Evolutionary conservation across 257 asterid species (phyloP), one percentile per base, ranked within the genome.

Genomic region (Petrea volubilis): DNA sequence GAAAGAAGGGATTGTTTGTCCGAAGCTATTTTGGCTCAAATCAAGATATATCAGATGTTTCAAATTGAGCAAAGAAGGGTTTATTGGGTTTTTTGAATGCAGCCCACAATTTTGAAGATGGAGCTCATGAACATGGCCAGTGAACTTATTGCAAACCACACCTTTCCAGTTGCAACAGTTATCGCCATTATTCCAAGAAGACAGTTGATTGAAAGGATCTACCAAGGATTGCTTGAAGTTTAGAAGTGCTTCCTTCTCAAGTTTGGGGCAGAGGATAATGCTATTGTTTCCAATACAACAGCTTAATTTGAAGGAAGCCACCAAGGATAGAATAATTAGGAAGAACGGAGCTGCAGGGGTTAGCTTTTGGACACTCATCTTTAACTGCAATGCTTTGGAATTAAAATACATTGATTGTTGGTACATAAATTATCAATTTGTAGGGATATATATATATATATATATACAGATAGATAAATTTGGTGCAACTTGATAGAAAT

Each of bases 161-260:
- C 81, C 70, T 64, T 59, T 55, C 74, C 81, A 71, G 1, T 33
- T 65, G 69, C 81, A 77, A 21, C 81, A 77, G 66, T 65, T 53
- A 6, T 25, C 34, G 14, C 15, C 7, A n/a, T 1, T 13, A 47
- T 24, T 70, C 77, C 81, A 70, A 4, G 81, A 76, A 27, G 70
- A 64, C 1, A 76, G 72, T 21, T 4, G 43, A 55, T 57, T 34
- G 0, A 18, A 53, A 9, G 56, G 76, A 70, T 76, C 76, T 43
- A 2, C 11, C 56, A 70, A 55, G 13, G 66, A 72, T 23, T 57
- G 31, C 28, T 70, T 70, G 58, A 77, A 56, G 51, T 15, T 58
- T 17, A 46, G 9, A 58, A 71, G 81, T 10, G 77, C 71, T 24
- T 77, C 31, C 57, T 65, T 64, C 60, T 77, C 77, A 11, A 55